Evolutionary conservation across 2,329 filamentous ascomycete species (phyloP).

Genomic region (Fusarium guadeloupense): DNA sequence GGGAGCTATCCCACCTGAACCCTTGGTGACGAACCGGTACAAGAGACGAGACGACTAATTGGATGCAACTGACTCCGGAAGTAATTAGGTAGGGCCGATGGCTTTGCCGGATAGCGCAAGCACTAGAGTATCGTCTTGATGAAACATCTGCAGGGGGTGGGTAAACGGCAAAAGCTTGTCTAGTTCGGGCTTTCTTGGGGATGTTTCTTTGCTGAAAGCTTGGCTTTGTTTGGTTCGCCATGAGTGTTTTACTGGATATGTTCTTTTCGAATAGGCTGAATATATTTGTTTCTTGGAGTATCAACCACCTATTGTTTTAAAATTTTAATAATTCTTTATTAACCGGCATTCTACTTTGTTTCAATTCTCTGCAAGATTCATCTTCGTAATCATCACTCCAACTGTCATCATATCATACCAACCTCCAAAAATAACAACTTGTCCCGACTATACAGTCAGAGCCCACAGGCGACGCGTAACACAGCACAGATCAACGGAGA

Average conservation of each 20-base stretch:
- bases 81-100: too few species aligned
- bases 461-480: slow-evolving; percentile 27
- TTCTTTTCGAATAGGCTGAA: too few species aligned
- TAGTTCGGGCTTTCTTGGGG: slow-evolving; percentile 2
- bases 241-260: neutral
- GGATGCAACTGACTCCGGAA: neutral
- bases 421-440: neutral
- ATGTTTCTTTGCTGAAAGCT: slow-evolving; percentile 15
- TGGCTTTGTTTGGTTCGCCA: neutral
- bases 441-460: slow-evolving; percentile 5
- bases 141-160: slow-evolving; percentile 1
- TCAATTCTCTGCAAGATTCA: too few species aligned
- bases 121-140: slow-evolving; percentile 24
- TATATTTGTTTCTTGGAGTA: too few species aligned
- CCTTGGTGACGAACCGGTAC: slow-evolving; percentile 10
- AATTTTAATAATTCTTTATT: too few species aligned
- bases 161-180: slow-evolving; percentile 16
- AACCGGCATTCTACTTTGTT: too few species aligned
- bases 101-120: neutral
- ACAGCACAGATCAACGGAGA: neutral
- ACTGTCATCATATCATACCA: neutral
- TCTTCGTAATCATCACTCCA: too few species aligned
- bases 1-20: slow-evolving; percentile 5
- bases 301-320: too few species aligned
- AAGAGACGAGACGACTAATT: neutral